Percentiles rank a stretch among this genome's conserved stretches.
These are phyloP conservation scores for Mycosarcoma maydis DNA, from an alignment of 1,284 basidiomycete genomes.

Conservation along the genomic window DNA sequence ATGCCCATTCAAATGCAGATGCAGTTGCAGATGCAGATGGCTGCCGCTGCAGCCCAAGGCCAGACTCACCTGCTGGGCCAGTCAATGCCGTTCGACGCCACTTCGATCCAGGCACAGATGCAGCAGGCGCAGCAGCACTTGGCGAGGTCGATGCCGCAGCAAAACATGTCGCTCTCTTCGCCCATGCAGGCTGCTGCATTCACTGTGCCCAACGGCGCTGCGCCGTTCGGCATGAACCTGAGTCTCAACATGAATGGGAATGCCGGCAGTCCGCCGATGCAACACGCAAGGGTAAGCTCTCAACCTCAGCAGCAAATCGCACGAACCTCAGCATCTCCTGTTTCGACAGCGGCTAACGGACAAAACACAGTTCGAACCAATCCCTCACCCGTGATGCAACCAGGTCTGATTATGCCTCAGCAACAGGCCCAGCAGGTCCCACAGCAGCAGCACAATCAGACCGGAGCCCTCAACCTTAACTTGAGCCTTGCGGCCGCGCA, in stretches of 20 bases:
- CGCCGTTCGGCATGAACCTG: conserved; percentile 44
- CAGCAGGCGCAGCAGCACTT: conserved; percentile 39
- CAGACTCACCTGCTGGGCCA: conserved; percentile 35
- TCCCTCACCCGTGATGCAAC: conserved; percentile 45
- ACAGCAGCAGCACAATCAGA: conserved; percentile 16
- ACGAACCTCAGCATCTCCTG: conserved; percentile 40
- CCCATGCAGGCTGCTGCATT: conserved; percentile 41
- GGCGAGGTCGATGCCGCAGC: conserved; percentile 35
- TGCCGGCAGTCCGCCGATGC: conserved; percentile 47
- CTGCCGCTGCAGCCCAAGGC: conserved; percentile 43
- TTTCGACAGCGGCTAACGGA: conserved; percentile 38
- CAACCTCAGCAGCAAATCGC: conserved; percentile 45
- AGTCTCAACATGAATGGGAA: conserved; percentile 37
- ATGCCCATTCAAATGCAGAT: conserved; percentile 48
- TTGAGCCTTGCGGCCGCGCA: conserved; percentile 39
- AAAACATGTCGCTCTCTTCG: conserved; percentile 42
- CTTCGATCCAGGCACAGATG: conserved; percentile 42
- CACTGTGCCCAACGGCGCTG: conserved; percentile 30
- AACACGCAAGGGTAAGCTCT: conserved; percentile 48
- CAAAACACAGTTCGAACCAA: conserved; percentile 39
- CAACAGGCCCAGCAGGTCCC: conserved; percentile 25
- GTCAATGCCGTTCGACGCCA: conserved; percentile 44
- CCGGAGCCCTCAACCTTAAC: conserved; percentile 31
- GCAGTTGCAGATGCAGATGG: conserved; percentile 52
- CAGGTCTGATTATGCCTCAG: conserved; percentile 41